These are phyloP conservation scores for Pseudogymnoascus sp. DNA, from an alignment of 2,329 filamentous ascomycete genomes.

Conservation along the genomic window DNA sequence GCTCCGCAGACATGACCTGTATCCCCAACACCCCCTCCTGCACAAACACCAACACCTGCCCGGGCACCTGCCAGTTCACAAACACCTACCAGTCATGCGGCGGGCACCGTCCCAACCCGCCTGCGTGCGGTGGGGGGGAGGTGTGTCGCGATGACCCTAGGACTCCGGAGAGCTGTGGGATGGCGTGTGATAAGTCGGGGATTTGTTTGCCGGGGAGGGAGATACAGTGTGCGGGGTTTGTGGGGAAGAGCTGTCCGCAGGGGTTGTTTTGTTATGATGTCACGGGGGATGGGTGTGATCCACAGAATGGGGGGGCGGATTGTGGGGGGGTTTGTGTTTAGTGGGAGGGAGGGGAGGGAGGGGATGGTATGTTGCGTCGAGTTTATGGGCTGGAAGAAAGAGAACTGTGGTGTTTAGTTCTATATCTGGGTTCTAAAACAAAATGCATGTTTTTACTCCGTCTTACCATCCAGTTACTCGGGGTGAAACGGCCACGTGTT, in stretches of 20 bases:
- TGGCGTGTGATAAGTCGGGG: not conserved
- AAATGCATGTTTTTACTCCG: not conserved
- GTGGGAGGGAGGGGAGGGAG: not conserved
- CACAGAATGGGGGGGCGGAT: not conserved
- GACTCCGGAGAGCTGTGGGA: not conserved
- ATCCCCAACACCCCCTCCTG: constrained; percentile 43
- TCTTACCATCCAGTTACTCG: not conserved
- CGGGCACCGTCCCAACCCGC: not conserved
- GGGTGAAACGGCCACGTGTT: not conserved
- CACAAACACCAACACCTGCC: not conserved
- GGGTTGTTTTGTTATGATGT: not conserved
- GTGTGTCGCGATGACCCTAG: not conserved
- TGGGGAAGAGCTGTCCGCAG: not conserved
- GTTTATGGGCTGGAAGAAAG: not conserved
- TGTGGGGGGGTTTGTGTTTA: not conserved
- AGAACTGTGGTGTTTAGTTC: not conserved
- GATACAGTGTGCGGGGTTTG: not conserved
- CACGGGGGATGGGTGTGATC: not conserved
- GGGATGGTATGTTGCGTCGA: not conserved
- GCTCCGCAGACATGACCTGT: constrained; percentile 36
- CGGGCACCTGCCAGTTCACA: not conserved
- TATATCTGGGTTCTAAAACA: not conserved
- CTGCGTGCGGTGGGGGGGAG: not conserved
- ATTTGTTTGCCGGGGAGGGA: not conserved
- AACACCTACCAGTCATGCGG: not conserved